Evolutionary conservation across 2,329 filamentous ascomycete species (phyloP).

Genomic region (Phaeomoniella chlamydospora): DNA sequence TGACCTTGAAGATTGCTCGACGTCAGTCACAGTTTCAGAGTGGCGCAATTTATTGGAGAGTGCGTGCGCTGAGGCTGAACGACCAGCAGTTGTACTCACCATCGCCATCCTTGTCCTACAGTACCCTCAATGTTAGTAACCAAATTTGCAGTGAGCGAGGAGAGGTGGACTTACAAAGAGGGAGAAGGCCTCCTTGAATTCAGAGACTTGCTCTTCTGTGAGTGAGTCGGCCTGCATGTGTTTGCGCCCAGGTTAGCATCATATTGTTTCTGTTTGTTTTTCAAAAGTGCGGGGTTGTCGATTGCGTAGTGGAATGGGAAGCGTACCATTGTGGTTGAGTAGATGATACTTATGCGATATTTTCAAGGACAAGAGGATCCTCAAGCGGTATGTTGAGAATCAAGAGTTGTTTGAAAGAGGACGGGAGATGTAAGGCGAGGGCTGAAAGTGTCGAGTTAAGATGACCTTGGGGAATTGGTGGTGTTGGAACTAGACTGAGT

Average conservation of each 20-base stretch:
- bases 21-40: neutral
- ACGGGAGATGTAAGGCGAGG: no score
- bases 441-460: no score
- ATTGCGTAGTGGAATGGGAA: slow-evolving; percentile 2
- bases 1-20: slow-evolving; percentile 45
- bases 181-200: slow-evolving; percentile 99
- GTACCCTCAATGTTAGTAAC: slow-evolving; percentile 13
- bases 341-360: slow-evolving; percentile 1
- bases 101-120: slow-evolving; percentile 79
- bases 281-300: slow-evolving; percentile 11
- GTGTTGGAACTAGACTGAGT: no score
- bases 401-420: no score
- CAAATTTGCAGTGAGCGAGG: slow-evolving; percentile 2
- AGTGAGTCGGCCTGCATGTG: slow-evolving; percentile 75
- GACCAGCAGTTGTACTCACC: slow-evolving; percentile 43
- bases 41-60: no score
- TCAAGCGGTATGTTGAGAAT: no score
- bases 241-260: no score
- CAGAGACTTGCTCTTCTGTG: slow-evolving; percentile 99
- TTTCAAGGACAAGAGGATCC: no score
- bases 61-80: neutral
- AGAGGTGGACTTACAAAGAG: slow-evolving; percentile 69
- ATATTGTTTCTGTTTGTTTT: slow-evolving; percentile 13
- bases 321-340: slow-evolving; percentile 10
- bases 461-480: no score